A percentile compares a stretch with the other conserved stretches of the same genome.
Evolutionary conservation across 2,329 filamentous ascomycete genomes (phyloP).

Genomic region (Dothideomycetidae sp.): DNA sequence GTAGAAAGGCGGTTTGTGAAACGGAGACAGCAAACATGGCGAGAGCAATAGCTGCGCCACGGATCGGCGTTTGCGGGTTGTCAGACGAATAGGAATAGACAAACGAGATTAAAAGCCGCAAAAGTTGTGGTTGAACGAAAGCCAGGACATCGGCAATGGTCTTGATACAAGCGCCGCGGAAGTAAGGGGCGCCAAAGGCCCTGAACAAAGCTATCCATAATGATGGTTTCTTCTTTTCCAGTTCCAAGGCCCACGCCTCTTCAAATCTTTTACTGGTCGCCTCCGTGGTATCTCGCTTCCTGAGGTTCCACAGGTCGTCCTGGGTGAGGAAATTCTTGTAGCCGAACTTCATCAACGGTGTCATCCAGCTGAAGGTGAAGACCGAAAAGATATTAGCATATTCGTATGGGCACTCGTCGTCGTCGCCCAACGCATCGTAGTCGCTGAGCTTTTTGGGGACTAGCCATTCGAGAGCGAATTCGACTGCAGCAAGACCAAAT

Average conservation of each 20-base stretch:
- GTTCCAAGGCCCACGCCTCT: slow-evolving; percentile 60
- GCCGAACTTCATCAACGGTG: slow-evolving; percentile 87
- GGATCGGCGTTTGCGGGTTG: slow-evolving; percentile 59
- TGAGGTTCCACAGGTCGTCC: slow-evolving; percentile 87
- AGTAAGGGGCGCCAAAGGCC: slow-evolving; percentile 74
- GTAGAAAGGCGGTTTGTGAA: slow-evolving; percentile 75
- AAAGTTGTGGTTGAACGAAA: slow-evolving; percentile 80
- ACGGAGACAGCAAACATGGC: slow-evolving; percentile 84
- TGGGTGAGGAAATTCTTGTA: slow-evolving; percentile 87
- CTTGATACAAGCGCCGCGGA: slow-evolving; percentile 73
- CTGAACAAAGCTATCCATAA: slow-evolving; percentile 76
- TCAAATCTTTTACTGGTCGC: slow-evolving; percentile 57
- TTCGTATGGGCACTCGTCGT: slow-evolving; percentile 64
- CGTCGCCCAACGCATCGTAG: slow-evolving; percentile 53
- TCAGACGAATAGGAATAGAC: slow-evolving; percentile 58
- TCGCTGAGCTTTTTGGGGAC: slow-evolving; percentile 63
- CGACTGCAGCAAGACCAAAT: slow-evolving; percentile 52
- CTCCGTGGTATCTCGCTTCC: slow-evolving; percentile 64
- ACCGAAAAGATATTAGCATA: slow-evolving; percentile 90
- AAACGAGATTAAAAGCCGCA: slow-evolving; percentile 71
- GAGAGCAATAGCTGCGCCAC: slow-evolving; percentile 75
- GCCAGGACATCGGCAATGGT: slow-evolving; percentile 71
- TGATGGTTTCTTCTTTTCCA: slow-evolving; percentile 59
- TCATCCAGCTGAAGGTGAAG: slow-evolving; percentile 97
- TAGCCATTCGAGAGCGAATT: slow-evolving; percentile 72